Evolutionary conservation across 108 stramenopile genomes (phyloP), one percentile per base, ranked within the genome.

Genomic region (Mediolabrus comicus): DNA sequence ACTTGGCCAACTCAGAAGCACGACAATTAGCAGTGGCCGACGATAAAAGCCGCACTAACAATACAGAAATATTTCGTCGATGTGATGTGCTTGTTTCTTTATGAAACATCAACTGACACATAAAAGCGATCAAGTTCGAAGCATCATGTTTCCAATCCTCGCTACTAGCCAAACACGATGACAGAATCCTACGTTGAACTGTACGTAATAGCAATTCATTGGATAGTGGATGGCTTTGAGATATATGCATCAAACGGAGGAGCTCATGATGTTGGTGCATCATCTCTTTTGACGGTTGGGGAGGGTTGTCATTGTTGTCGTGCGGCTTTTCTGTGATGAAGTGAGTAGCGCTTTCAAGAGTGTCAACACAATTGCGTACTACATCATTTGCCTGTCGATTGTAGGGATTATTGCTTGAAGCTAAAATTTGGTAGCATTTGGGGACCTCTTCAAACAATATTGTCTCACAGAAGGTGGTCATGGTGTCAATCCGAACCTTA

Each of bases 251-350:
- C 77, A 65, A 78, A 33, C 69, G 51, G 55, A 78, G 25, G 8
- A 78, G 32, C 16, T 71, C 16, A n/a, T 78, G 55, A 58, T 78
- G 77, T 41, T 78, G 77, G 16, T 49, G 62, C 16, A 62, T 27
- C 30, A 77, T 58, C 31, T 36, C 59, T 49, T 9, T n/a, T 39
- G 41, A 43, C n/a, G 52, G 29, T 36, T 65, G 55, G 26, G 17
- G 26, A 43, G 36, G 1, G 65, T 32, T 14, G 7, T 7, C 12
- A 19, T 24, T 27, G 12, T 32, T 12, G 0, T 0, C 36, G 10
- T 25, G 24, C 28, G 52, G 13, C 30, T 24, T 24, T 13, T 3
- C 16, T 53, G 12, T 16, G 17, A 30, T 30, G 63, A 36, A 46
- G 49, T 59, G 76, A 4, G 63, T 64, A 12, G 55, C 56, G 38